Evolutionary conservation across 2,329 filamentous ascomycete genomes (phyloP), one percentile per base, ranked within the genome.

Genomic region (Stenocarpella maydis): DNA sequence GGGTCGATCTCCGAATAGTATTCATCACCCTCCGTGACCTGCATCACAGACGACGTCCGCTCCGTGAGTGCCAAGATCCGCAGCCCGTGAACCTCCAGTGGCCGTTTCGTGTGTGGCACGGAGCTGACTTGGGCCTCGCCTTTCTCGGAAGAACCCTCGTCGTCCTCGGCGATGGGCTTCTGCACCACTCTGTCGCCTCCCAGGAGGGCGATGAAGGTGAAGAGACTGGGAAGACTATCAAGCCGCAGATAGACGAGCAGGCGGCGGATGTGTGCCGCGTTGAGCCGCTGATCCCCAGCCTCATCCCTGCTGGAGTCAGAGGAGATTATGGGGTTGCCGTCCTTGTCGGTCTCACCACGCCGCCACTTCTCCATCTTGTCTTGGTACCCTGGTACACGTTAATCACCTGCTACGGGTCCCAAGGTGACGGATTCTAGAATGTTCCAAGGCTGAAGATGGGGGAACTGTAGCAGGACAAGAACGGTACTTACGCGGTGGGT

Each of bases 31-130:
- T 97, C 94, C 0, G 94, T 91, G 14, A 97, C 93, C 74, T 93
- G 91, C 95, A 98, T 98, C 74, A 98, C 95, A 21, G 94, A 95
- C 0, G 95, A 98, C 50, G 93, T 92, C 86, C 95, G 94, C 75
- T 98, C 95, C 0, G 93, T 97, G 15, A 98, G 87, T 76, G 97
- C 93, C 60, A 97, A 82, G 19, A 98, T 86, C 17, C 95, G 91
- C n/a, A 97, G 82, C 39, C 94, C 95, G 75, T 97, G 93, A 0
- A 94, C 91, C 75, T 92, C 87, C 1, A 95, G 84, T 1, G 88
- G 86, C 10, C 83, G 82, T 64, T 81, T 83, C 28, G 74, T 77
- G 65, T 75, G 73, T 43, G 71, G 72, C 45, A 64, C 21, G 52
- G 60, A 26, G 45, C 76, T 72, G 1, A 72, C 53, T 2, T 77